Evolutionary conservation across 768 basidiomycete species (phyloP).

Genomic region (Chalciporus sphaerocephalus): DNA sequence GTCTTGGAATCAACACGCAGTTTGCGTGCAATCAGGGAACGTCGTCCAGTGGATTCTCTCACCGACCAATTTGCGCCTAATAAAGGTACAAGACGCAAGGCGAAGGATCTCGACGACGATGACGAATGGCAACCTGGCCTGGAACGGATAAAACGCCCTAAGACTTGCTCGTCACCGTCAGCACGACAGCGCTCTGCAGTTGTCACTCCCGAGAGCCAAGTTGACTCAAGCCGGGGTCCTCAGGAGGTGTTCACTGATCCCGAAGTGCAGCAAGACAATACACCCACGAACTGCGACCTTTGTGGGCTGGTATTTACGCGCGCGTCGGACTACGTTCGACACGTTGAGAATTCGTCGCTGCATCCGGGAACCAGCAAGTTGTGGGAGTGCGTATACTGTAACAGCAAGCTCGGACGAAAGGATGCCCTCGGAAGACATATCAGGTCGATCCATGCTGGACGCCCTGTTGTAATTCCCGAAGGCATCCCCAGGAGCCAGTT

Average conservation of each 20-base stretch:
- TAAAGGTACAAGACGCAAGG: constrained; percentile 11
- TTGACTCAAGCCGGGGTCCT: neutral
- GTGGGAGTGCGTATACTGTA: constrained; percentile 23
- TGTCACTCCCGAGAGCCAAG: neutral
- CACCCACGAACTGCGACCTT: constrained; percentile 5
- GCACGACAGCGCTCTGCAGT: neutral
- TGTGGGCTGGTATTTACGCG: constrained; percentile 21
- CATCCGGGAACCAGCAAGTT: constrained; percentile 25
- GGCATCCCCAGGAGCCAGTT: neutral
- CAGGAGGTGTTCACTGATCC: neutral
- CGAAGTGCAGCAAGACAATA: neutral
- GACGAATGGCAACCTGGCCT: constrained; percentile 18
- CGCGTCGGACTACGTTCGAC: constrained; percentile 19
- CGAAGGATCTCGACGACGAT: constrained; percentile 19
- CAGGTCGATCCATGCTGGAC: constrained; percentile 13
- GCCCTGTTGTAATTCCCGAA: neutral
- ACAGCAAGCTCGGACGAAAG: constrained; percentile 19
- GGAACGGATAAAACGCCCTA: constrained; percentile 6
- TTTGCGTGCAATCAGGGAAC: neutral
- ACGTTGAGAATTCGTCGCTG: constrained; percentile 17
- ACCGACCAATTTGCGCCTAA: constrained; percentile 1
- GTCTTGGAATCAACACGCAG: neutral
- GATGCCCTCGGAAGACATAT: constrained; percentile 26
- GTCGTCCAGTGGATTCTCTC: neutral
- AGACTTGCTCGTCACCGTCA: neutral